Evolutionary conservation across 352 stramenopile genomes (phyloP), one percentile per base, ranked within the genome.

Genomic region (Globisporangium recalcitrans): DNA sequence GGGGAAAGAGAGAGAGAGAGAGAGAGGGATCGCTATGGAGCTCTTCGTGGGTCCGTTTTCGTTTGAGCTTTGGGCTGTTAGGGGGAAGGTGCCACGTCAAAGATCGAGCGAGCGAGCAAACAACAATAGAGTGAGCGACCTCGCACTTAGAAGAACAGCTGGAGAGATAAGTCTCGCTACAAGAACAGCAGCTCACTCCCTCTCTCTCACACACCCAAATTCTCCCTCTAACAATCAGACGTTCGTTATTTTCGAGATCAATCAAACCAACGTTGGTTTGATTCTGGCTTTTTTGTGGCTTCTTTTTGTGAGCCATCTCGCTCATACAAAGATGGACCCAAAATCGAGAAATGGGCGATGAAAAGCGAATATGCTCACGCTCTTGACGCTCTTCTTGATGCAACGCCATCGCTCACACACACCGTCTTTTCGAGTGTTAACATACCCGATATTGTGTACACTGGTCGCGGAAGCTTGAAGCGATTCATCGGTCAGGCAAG

Each of bases 21-120:
- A 11, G 26, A 38, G 26, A 31, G 27, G 27, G 27, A n/a, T 22
- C 13, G 16, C 36, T 0, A n/a, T 21, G 6, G 38, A 46, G 13
- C 16, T 59, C 31, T 11, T 60, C n/a, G 19, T 47, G 47, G 21
- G 16, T 44, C 36, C 16, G 38, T 14, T 60, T 26, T 60, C n/a
- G 13, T 44, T 36, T 36, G 11, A 10, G 36, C 22, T 51, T 60
- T 60, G 36, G 38, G 36, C 24, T 60, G 52, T 26, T 32, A 22
- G 54, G 54, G 54, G 54, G 29, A 60, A 38, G 24, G 34, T 52
- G 54, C 54, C 54, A 60, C 54, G 54, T 60, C 54, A 60, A 60
- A 60, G 54, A 60, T 60, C 54, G 54, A 60, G 54, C 36, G 53
- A 60, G 53, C 36, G 24, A 46, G 40, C 52, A 59, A 59, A 34